Base-by-base conservation (phyloP, 768 basidiomycete species). In the Kwoniella newhampshirensis region DNA sequence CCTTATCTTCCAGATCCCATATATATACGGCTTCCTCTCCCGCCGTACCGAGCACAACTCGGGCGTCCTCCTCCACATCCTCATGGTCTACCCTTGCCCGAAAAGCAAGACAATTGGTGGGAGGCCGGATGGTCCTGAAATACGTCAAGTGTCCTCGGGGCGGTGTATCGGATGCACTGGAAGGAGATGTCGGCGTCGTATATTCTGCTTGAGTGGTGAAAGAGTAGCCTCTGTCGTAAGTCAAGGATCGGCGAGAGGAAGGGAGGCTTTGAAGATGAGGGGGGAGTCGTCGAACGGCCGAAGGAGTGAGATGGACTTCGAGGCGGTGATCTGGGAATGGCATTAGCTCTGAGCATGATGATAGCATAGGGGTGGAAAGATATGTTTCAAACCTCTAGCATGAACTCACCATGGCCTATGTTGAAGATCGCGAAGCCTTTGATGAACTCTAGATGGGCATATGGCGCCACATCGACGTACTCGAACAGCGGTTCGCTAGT, bases 381-480 rank as follows among this genome's bases (percentile, higher is more conserved):
- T 3, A 27, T 48, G 4, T 48, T 32, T n/a, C 17, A 2, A 6
- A 25, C 9, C 44, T 41, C 36, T 25, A 40, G 26, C 21, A 17
- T n/a, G n/a, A n/a, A 54, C 66, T 61, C 35, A 68, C 67, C 58
- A 41, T 41, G 21, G 26, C 45, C 58, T 1, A 52, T 46, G 28
- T 72, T 64, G 44, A 72, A 72, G 25, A 72, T 50, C 6, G 58
- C 60, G 48, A 58, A 63, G 2, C 70, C 70, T 27, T 62, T 64
- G 23, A 47, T 59, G 32, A 66, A 64, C 25, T 72, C 70, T 8
- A 72, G 28, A 54, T 72, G 70, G 5, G 70, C 60, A 20, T 28
- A 63, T 11, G 58, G 28, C 4, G 37, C 44, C 1, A 62, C 63
- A 13, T 41, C 51, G 13, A 41, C 35, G 15, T 65, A 53, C 7